Evolutionary conservation across 495 filamentous ascomycete genomes (phyloP), one percentile per base, ranked within the genome.

Genomic region (Neurospora pannonica): DNA sequence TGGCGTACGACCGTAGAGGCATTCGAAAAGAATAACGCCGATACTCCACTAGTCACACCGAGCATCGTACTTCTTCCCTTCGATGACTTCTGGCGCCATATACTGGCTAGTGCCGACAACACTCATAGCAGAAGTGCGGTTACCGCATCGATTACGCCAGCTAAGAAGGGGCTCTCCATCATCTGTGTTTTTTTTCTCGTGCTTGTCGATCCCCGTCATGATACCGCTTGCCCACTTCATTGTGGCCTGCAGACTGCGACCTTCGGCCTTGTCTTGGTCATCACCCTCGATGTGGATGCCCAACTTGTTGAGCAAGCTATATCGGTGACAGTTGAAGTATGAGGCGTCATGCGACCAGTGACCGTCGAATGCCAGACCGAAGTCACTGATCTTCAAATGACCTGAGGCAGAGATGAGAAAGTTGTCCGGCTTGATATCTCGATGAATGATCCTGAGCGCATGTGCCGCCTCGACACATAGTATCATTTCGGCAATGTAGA

Each of bases 31-130:
- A 78, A 98, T 97, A 71, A 97, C 89, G 37, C 93, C 95, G 74
- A 97, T 88, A 81, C 94, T 97, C 95, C 94, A 98, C 93, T 90
- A 98, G 83, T 97, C 95, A 82, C 95, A 97, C 74, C 95, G 85
- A 34, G 91, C 95, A 85, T 98, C 95, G 79, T 98, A 97, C 37
- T 86, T 82, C 70, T 94, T 88, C 24, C 93, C 95, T 74, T 90
- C 85, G 73, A 97, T 90, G 38, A 98, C 92, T 82, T 97, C 95
- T 4, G 95, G 95, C 2, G 95, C 95, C 95, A 97, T 97, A 82
- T 97, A 98, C 82, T 97, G 95, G 79, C 94, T 97, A 1, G 95
- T 98, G 4, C 95, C 95, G 42, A 98, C 94, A n/a, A 97, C 89
- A 75, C 93, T 97, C 71, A 89, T 88, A 10, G 95, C 95, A 67